Evolutionary conservation across 2,329 filamentous ascomycete genomes (phyloP), one percentile per base, ranked within the genome.

Genomic region (Apiospora arundinis): DNA sequence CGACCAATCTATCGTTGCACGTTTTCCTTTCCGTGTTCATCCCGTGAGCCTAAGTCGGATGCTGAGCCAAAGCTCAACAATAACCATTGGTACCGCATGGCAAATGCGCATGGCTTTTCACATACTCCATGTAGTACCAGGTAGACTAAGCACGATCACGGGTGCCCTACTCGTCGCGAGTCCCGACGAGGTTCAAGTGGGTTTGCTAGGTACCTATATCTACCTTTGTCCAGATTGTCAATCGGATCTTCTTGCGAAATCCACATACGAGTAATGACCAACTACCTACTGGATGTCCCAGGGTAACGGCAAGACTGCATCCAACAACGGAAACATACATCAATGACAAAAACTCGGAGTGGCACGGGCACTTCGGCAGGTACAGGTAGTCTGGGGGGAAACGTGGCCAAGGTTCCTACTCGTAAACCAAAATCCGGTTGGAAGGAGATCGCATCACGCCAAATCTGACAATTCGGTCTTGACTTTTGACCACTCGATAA

Each of bases 1-100:
- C 65, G 40, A 46, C 65, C 65, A 67, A 67, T 67, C 40, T 46
- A 9, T 67, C 6, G 40, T 45, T 4, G 65, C 65, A 67, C 65
- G 65, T 67, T 67, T 32, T 42, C 16, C 23, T 12, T 46, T 21
- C 6, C 18, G 45, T 40, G 65, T 9, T 25, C 40, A 46, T 23
- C 23, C 1, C 9, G 11, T n/a, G 21, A 40, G 28, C 28, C 6
- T 12, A 42, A 2, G 9, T 32, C 25, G 6, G 32, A 6, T 32
- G 6, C 32, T 28, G 28, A 60, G 9, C n/a, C 52, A 28, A 37
- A 12, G 28, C 7, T 8, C 16, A n/a, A 60, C 28, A 60, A 21
- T n/a, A 37, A 21, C 16, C 25, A 32, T 32, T 1, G 14, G 14
- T 9, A 32, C 18, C 25, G 6, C 28, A 32, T 32, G 14, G 25